phyloP scores from a whole-genome alignment of 768 basidiomycete genomes.

The Lactifluus hygrophoroides region DNA sequence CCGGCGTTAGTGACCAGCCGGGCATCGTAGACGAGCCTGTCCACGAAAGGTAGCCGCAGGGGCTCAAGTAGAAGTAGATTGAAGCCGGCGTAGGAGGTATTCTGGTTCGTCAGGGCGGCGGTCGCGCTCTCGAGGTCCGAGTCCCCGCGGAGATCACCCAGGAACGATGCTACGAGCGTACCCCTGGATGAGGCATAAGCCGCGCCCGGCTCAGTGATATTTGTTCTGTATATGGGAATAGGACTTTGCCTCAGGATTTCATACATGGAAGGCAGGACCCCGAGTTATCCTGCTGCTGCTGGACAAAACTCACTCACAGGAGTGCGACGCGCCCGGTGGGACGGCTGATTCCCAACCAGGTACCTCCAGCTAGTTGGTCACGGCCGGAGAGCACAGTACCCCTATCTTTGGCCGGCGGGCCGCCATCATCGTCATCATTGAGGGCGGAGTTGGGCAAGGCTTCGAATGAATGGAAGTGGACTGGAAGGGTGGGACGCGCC shows the following conservation, averaged over 20 bases:
- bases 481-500: conserved; percentile 53
- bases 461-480: conserved; percentile 61
- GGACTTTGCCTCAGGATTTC: neutral
- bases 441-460: neutral
- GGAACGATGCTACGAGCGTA: conserved; percentile 55
- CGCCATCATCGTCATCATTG: conserved; percentile 6
- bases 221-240: conserved; percentile 47
- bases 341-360: conserved; percentile 66
- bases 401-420: conserved; percentile 18
- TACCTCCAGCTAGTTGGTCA: conserved; percentile 65
- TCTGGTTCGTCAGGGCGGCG: conserved; percentile 37
- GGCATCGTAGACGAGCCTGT: conserved; percentile 40
- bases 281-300: no score
- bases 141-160: conserved; percentile 36
- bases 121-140: conserved; percentile 40
- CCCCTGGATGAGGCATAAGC: conserved; percentile 56
- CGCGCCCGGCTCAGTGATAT: conserved; percentile 64
- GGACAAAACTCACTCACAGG: conserved; percentile 41
- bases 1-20: conserved; percentile 63
- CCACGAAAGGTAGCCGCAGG: neutral
- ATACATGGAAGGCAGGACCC: conserved; percentile 4
- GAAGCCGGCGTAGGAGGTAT: conserved; percentile 66
- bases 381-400: conserved; percentile 60
- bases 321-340: conserved; percentile 59
- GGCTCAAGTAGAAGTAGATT: conserved; percentile 65